Conservation (phyloP, 2,329 filamentous ascomycete species). For the Colletotrichum caudatum region DNA sequence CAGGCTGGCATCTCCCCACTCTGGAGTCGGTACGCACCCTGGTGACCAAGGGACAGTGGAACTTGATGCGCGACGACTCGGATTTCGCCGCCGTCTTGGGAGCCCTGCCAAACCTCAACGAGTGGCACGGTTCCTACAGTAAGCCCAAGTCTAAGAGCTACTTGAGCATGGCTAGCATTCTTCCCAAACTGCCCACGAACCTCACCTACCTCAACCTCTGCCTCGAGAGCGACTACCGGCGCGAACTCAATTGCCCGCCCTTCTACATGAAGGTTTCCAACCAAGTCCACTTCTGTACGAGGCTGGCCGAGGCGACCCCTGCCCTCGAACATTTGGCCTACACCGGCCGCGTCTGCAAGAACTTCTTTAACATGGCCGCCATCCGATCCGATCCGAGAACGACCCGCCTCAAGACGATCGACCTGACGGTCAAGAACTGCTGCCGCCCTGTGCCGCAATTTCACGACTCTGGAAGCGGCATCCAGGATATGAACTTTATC, state of each 20-base stretch:
- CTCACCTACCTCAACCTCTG: conserved; percentile 75
- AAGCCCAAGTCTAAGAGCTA: conserved; percentile 82
- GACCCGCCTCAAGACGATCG: conserved; percentile 72
- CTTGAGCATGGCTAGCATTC: conserved; percentile 73
- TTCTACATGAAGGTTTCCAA: conserved; percentile 72
- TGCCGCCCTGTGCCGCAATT: conserved; percentile 68
- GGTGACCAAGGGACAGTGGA: conserved; percentile 82
- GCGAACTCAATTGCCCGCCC: conserved; percentile 70
- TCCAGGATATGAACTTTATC: conserved; percentile 80
- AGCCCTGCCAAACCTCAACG: conserved; percentile 74
- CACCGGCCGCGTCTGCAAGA: conserved; percentile 77
- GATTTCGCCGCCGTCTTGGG: conserved; percentile 73
- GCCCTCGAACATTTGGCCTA: conserved; percentile 77
- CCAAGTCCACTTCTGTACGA: conserved; percentile 71
- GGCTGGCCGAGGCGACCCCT: conserved; percentile 69
- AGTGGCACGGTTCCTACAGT: conserved; percentile 74
- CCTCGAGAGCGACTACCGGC: conserved; percentile 78
- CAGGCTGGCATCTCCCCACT: conserved; percentile 55
- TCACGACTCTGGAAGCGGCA: conserved; percentile 75
- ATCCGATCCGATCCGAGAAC: conserved; percentile 61
- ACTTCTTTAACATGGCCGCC: conserved; percentile 73
- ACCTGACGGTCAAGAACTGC: conserved; percentile 80
- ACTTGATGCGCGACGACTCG: conserved; percentile 71
- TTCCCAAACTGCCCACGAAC: conserved; percentile 67
- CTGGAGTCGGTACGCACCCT: conserved; percentile 73